phyloP scores from a whole-genome alignment of 176 grass and related monocot genomes.

The Zea luxurians region DNA sequence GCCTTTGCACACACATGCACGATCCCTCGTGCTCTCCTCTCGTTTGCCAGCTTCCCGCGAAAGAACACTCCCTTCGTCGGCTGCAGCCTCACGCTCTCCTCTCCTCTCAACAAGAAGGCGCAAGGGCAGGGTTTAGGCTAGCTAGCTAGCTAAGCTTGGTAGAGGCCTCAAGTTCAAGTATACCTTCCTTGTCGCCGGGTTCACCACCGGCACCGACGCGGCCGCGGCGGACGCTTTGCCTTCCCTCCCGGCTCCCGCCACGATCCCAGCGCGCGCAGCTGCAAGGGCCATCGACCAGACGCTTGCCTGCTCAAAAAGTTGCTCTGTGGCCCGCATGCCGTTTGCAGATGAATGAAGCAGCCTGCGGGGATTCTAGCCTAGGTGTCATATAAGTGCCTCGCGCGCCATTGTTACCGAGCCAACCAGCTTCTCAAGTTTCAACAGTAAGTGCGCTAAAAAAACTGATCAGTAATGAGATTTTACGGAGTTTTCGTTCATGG shows the following conservation, averaged over 20 bases:
- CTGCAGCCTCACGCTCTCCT: conserved; percentile 10
- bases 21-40: conserved; percentile 24
- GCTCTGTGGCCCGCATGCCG: not conserved
- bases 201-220: conserved; percentile 28
- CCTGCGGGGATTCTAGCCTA: not conserved
- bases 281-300: not conserved
- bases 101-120: not conserved
- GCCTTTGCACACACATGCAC: conserved; percentile 44
- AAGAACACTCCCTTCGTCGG: not conserved
- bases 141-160: not conserved
- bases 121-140: conserved; percentile 34
- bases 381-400: not conserved
- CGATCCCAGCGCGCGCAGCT: not conserved
- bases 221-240: conserved; percentile 56
- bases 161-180: not conserved
- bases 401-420: not conserved
- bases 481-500: not conserved
- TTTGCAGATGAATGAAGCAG: not conserved
- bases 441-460: conserved; percentile 2
- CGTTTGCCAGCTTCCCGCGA: conserved; percentile 26
- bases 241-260: conserved; percentile 52
- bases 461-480: not conserved
- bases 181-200: conserved; percentile 75
- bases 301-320: conserved; percentile 15
- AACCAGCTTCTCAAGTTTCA: not conserved